phyloP scores from a whole-genome alignment of 2,329 filamentous ascomycete species.

The Fusarium sp. region DNA sequence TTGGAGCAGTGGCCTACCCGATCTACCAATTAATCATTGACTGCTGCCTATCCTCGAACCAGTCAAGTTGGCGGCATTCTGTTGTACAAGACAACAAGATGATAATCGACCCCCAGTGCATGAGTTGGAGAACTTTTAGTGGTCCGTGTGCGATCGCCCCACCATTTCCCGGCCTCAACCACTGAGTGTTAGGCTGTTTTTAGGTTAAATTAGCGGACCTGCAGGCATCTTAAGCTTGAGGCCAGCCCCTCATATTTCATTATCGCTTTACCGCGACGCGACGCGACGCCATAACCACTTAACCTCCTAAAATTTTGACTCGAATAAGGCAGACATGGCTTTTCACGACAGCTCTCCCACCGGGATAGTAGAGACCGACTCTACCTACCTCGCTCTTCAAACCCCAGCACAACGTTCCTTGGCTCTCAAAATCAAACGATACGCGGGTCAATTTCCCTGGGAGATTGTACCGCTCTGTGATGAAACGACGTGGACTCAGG shows the following conservation, averaged over 20 bases:
- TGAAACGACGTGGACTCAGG: neutral
- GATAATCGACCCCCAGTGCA: no score
- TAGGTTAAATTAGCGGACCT: no score
- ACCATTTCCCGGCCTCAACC: neutral
- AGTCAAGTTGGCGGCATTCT: no score
- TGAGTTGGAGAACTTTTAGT: neutral
- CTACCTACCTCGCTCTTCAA: neutral
- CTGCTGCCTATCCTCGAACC: no score
- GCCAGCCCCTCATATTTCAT: neutral
- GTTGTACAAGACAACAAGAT: no score
- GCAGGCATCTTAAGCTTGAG: no score
- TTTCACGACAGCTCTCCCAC: fast-evolving
- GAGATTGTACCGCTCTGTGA: neutral
- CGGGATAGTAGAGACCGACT: neutral
- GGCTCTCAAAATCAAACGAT: neutral
- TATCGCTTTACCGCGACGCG: neutral
- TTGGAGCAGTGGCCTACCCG: no score
- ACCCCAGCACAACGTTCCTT: neutral
- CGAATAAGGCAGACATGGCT: neutral
- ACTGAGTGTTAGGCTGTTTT: no score
- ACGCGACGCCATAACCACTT: neutral
- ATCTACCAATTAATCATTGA: no score
- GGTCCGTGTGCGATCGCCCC: neutral
- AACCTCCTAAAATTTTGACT: neutral
- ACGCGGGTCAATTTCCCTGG: neutral